These are phyloP conservation scores for Malus hybrid DNA, from an alignment of 331 rosid species.

Conservation along the genomic window DNA sequence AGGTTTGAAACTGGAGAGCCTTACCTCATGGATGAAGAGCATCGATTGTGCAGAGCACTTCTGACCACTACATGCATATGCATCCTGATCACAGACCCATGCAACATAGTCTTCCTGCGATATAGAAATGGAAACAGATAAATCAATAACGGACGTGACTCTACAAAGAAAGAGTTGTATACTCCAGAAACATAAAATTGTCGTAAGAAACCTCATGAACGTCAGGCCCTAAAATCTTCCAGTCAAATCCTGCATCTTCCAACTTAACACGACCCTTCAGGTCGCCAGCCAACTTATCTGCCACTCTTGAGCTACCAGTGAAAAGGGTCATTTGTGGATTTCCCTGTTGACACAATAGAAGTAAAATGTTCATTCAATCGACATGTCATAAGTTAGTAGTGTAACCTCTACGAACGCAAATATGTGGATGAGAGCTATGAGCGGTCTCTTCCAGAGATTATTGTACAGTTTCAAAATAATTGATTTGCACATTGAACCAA, in stretches of 20 bases:
- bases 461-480: neutral
- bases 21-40: constrained; percentile 87
- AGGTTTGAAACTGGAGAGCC: constrained; percentile 13
- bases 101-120: constrained; percentile 80
- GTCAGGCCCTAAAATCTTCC: constrained; percentile 96
- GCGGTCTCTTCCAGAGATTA: neutral
- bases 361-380: neutral
- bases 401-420: neutral
- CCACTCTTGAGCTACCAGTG: constrained; percentile 98
- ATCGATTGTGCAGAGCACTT: constrained; percentile 95
- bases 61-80: constrained; percentile 97
- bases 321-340: constrained; percentile 91
- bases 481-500: constrained; percentile 12
- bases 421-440: neutral
- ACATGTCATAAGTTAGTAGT: neutral
- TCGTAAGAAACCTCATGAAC: constrained; percentile 68
- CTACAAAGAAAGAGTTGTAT: constrained; percentile 2
- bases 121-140: constrained; percentile 17
- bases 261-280: constrained; percentile 78
- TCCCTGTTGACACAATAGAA: constrained; percentile 42
- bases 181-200: neutral
- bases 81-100: constrained; percentile 99
- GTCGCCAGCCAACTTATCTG: constrained; percentile 78
- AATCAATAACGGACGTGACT: neutral
- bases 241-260: constrained; percentile 99